phyloP scores from a whole-genome alignment of 352 stramenopile species.

The Phytophthora brassicae region DNA sequence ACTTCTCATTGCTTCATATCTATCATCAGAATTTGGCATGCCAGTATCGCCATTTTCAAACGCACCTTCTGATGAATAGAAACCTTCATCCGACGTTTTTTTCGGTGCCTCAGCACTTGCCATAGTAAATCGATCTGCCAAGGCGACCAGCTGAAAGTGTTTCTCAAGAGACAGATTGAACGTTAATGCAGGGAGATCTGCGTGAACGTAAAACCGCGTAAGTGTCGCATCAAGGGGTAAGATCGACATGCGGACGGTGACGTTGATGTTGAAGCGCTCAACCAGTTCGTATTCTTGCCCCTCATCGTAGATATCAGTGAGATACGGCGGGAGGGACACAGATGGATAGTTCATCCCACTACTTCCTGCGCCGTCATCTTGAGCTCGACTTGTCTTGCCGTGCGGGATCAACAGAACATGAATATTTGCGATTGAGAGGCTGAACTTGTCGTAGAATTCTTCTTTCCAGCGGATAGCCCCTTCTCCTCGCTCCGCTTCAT shows the following conservation, averaged over 20 bases:
- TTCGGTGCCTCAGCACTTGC: slow-evolving; percentile 31
- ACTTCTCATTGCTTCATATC: slow-evolving; percentile 29
- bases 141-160: slow-evolving; percentile 67
- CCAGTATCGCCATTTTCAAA: slow-evolving; percentile 12
- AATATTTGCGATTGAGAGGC: slow-evolving; percentile 78
- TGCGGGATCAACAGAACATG: slow-evolving; percentile 82
- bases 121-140: slow-evolving; percentile 65
- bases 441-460: slow-evolving; percentile 92
- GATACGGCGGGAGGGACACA: slow-evolving; percentile 45
- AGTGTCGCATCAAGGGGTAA: slow-evolving; percentile 83
- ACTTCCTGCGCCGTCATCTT: slow-evolving; percentile 23
- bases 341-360: slow-evolving; percentile 36
- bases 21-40: slow-evolving; percentile 14
- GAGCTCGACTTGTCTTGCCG: slow-evolving; percentile 41
- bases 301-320: slow-evolving; percentile 42
- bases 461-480: slow-evolving; percentile 88
- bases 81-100: slow-evolving; percentile 13
- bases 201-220: slow-evolving; percentile 81
- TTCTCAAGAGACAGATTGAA: slow-evolving; percentile 88
- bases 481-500: slow-evolving; percentile 84
- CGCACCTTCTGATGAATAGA: slow-evolving; percentile 16
- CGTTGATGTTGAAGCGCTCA: slow-evolving; percentile 87
- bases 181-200: slow-evolving; percentile 77
- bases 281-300: slow-evolving; percentile 78
- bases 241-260: slow-evolving; percentile 83